Conservation (phyloP, 176 grass and related monocot species). For the Bolboschoenus planiculmis region DNA sequence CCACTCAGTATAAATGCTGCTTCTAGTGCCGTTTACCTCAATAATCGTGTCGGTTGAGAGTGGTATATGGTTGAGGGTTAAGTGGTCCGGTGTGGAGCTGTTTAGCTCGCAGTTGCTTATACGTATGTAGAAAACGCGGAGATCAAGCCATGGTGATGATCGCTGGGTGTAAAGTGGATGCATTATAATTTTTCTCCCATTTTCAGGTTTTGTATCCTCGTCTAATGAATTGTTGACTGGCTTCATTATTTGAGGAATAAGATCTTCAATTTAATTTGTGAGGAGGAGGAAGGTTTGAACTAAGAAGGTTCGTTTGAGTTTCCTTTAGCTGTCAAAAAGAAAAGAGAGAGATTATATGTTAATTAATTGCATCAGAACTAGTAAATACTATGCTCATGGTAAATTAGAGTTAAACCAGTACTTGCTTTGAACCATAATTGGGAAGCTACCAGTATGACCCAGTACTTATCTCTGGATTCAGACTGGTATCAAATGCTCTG, state of each 20-base stretch:
- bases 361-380: constrained; percentile 17
- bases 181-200: constrained; percentile 79
- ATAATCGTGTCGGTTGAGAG: constrained; percentile 76
- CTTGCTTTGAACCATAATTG: background rate
- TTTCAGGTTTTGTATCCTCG: constrained; percentile 23
- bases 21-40: constrained; percentile 78
- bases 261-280: background rate
- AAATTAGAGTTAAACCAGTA: background rate
- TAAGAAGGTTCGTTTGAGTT: background rate
- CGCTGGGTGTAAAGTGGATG: constrained; percentile 64
- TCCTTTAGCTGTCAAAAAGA: constrained; percentile 9
- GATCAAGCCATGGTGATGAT: constrained; percentile 85
- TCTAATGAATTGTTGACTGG: background rate
- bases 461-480: background rate
- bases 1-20: constrained; percentile 71
- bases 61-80: constrained; percentile 74
- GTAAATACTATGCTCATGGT: background rate
- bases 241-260: constrained; percentile 7
- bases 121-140: constrained; percentile 82
- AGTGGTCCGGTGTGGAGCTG: constrained; percentile 48
- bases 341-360: background rate
- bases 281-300: background rate
- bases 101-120: constrained; percentile 66
- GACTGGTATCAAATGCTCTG: background rate
- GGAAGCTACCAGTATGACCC: background rate